Conservation (phyloP, 352 stramenopile genomes). For the Thalassiosira oceanica region DNA sequence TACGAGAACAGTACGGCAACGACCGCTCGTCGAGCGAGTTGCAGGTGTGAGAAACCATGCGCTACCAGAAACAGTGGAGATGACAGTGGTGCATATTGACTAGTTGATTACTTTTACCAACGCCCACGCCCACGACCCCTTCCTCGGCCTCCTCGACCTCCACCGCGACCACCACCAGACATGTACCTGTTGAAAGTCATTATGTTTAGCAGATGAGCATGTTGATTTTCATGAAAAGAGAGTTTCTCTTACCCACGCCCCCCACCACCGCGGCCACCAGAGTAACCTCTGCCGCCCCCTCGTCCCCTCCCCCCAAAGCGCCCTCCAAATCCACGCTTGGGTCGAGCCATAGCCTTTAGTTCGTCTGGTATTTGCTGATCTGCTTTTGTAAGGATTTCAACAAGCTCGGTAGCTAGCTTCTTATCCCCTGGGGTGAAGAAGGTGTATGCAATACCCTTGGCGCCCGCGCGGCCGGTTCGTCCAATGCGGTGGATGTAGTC, state of each 20-base stretch:
- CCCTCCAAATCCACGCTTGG: constrained; percentile 34
- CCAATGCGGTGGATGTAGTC: constrained; percentile 93
- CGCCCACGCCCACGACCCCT: background rate
- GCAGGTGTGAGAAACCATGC: too few species aligned
- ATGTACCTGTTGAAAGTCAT: too few species aligned
- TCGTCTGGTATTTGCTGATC: constrained; percentile 77
- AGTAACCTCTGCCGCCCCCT: constrained; percentile 47
- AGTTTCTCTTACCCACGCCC: too few species aligned
- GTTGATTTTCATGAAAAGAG: too few species aligned
- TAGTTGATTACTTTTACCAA: background rate
- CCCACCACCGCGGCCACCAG: constrained; percentile 49
- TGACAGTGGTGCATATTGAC: too few species aligned
- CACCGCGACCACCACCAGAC: constrained; percentile 18
- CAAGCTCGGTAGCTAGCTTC: constrained; percentile 73
- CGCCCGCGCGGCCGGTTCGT: constrained; percentile 91
- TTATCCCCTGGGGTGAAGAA: constrained; percentile 96
- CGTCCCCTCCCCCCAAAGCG: constrained; percentile 39
- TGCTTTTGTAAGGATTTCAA: constrained; percentile 76
- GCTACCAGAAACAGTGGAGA: too few species aligned
- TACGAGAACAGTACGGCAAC: constrained; percentile 11
- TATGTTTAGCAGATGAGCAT: too few species aligned
- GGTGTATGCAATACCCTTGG: constrained; percentile 92
- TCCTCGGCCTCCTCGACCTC: constrained; percentile 15
- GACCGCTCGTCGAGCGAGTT: background rate
- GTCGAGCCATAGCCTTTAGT: constrained; percentile 68